phyloP scores from a whole-genome alignment of 768 basidiomycete species.

The Auriculariales sp. region DNA sequence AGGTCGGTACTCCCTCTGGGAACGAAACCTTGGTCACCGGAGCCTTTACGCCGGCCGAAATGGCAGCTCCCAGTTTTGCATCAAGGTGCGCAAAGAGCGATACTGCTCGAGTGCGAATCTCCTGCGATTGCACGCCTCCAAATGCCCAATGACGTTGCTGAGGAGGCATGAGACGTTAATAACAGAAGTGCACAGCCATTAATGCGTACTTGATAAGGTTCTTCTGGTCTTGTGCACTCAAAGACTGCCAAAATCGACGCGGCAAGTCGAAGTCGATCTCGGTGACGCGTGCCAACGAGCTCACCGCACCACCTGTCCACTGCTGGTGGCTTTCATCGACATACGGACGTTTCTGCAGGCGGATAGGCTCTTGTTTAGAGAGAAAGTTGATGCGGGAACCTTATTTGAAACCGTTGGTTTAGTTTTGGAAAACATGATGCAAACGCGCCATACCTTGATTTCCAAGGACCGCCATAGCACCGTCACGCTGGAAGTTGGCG shows the following conservation, averaged over 20 bases:
- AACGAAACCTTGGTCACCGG: neutral
- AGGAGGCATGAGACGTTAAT: slow-evolving; percentile 28
- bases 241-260: slow-evolving; percentile 48
- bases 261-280: slow-evolving; percentile 82
- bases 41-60: slow-evolving; percentile 9
- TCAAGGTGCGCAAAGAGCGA: slow-evolving; percentile 24
- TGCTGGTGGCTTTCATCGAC: slow-evolving; percentile 25
- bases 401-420: neutral
- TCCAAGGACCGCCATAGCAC: slow-evolving; percentile 19
- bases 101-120: slow-evolving; percentile 26
- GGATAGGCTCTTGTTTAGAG: slow-evolving; percentile 20
- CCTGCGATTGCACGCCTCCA: slow-evolving; percentile 40
- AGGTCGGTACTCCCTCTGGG: neutral
- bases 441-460: slow-evolving; percentile 16
- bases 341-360: slow-evolving; percentile 19
- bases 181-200: neutral
- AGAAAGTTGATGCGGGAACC: slow-evolving; percentile 24
- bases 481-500: slow-evolving; percentile 27
- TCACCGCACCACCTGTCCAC: slow-evolving; percentile 27
- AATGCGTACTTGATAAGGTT: slow-evolving; percentile 18
- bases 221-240: slow-evolving; percentile 44
- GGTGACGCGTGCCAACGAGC: slow-evolving; percentile 19
- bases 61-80: slow-evolving; percentile 18
- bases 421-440: neutral
- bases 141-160: slow-evolving; percentile 53